These are phyloP conservation scores for Stemphylium vesicarium DNA, from an alignment of 2,329 filamentous ascomycete genomes.

Conservation along the genomic window DNA sequence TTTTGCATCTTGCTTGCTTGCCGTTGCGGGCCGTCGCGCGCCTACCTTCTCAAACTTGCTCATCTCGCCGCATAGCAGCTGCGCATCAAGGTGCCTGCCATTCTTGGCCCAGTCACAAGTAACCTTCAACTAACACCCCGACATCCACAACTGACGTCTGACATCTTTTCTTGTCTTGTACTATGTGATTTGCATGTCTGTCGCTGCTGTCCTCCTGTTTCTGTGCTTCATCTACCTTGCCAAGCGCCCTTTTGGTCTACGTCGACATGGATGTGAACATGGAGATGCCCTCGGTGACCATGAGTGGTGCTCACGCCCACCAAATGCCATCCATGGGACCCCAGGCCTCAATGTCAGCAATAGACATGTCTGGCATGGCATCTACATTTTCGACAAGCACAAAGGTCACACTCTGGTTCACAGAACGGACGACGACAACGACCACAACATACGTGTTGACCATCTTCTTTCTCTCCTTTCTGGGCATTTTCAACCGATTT, in stretches of 20 bases:
- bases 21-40: conserved; percentile 2
- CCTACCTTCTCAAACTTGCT: conserved; percentile 23
- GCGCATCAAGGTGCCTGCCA: conserved; percentile 9
- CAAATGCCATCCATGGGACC: background rate
- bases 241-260: background rate
- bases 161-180: background rate
- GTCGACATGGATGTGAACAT: conserved; percentile 3
- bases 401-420: conserved; percentile 38
- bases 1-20: background rate
- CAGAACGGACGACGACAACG: conserved; percentile 36
- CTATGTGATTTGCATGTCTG: background rate
- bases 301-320: background rate
- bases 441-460: conserved; percentile 32
- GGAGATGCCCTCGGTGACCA: conserved; percentile 7
- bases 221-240: background rate
- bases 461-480: conserved; percentile 34
- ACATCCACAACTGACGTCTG: background rate
- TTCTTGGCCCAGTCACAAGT: background rate
- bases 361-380: conserved; percentile 30
- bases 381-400: conserved; percentile 37
- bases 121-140: background rate
- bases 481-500: conserved; percentile 40
- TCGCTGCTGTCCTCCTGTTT: background rate
- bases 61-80: conserved; percentile 5
- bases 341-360: conserved; percentile 6